Conservation (phyloP, 2,329 filamentous ascomycete genomes). For the Neonectria sp. region DNA sequence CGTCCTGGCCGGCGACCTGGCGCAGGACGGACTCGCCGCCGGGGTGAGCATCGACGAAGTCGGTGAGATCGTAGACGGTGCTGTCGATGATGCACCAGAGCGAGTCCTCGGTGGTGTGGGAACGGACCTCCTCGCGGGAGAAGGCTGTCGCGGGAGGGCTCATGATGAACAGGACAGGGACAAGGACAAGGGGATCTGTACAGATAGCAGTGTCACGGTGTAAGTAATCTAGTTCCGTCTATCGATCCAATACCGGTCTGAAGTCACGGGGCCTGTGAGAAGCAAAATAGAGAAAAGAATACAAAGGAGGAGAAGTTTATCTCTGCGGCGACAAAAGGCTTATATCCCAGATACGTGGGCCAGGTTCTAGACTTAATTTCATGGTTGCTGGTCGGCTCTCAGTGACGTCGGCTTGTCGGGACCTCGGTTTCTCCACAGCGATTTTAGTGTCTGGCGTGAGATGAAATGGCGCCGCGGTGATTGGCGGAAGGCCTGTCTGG, state of each 20-base stretch:
- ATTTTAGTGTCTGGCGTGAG: neutral
- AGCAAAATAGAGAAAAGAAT: neutral
- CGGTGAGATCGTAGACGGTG: conserved; percentile 88
- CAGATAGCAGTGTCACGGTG: neutral
- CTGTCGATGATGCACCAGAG: conserved; percentile 90
- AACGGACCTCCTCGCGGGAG: conserved; percentile 77
- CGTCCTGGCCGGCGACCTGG: conserved; percentile 86
- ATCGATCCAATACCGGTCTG: neutral
- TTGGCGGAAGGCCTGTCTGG: conserved; percentile 16
- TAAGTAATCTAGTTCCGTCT: neutral
- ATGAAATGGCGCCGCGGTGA: conserved; percentile 22
- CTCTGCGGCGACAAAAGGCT: neutral
- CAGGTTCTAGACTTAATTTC: neutral
- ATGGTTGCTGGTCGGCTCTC: conserved; percentile 18
- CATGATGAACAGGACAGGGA: conserved; percentile 43
- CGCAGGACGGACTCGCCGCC: conserved; percentile 85
- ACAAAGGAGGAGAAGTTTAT: neutral
- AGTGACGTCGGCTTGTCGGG: conserved; percentile 26
- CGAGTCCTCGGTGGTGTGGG: conserved; percentile 82
- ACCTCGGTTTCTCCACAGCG: conserved; percentile 34
- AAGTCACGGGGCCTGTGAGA: neutral
- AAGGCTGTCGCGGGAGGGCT: conserved; percentile 64
- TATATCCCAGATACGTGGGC: neutral
- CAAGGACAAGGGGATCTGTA: neutral
- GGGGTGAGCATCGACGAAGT: conserved; percentile 89